Base-by-base conservation (phyloP, 371 early-diverging fungal genomes). In the Mortierella sp. region DNA sequence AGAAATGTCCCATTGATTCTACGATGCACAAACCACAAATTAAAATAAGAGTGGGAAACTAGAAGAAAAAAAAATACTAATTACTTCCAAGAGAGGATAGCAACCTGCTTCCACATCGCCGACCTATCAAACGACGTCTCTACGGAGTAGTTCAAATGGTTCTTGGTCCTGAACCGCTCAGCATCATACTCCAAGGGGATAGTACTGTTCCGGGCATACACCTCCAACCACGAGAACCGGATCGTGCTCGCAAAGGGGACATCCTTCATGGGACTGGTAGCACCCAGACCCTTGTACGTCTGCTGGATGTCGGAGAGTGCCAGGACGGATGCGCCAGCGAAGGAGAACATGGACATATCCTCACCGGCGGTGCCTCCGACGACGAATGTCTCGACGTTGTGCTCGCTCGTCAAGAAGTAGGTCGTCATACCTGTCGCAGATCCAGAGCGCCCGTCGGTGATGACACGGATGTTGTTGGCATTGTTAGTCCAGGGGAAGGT, bases 371-470 rank as follows among this genome's bases (percentile, higher is more conserved):
- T 41, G 21, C 80, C 80, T 27, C 80, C 80, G 4, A 80, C 72
- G 35, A 72, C 80, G 2, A 80, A 51, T 3, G 75, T 65, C 35
- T 71, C 60, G 75, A 80, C 75, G 21, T 72, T 72, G 24, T 80
- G 72, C 46, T 41, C 49, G 38, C 35, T 24, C 29, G 49, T 44
- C 24, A 75, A 72, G 12, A 58, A 60, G 72, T 75, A 65, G 11
- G 58, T 65, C 43, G 80, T 75, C 72, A 75, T 71, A 12, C 75
- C 80, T 11, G 75, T 75, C 12, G 80, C 80, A 2, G 80, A 80
- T 24, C 80, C 80, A 27, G 72, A 75, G 58, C 63, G 80, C 16
- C 80, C 80, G 46, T 80, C 75, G 14, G 75, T 80, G 63, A 80
- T 55, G 43, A 80, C 75, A 21, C 49, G 49, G 41, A 80, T 63